phyloP scores from a whole-genome alignment of 2,329 filamentous ascomycete species.

The Colletotrichum liriopes region DNA sequence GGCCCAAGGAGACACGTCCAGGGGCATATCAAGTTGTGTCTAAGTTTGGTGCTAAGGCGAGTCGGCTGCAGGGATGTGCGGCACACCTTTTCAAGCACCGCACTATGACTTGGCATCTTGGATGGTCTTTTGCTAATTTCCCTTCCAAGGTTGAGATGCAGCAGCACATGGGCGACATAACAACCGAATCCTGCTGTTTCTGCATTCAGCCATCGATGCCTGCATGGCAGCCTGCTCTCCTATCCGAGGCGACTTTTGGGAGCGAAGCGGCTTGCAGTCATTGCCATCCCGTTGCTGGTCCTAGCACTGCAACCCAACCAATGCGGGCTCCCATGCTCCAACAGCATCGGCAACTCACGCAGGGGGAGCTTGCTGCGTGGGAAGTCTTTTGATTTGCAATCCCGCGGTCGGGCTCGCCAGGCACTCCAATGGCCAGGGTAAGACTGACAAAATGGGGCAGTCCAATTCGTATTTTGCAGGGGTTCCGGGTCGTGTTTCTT shows the following conservation, averaged over 20 bases:
- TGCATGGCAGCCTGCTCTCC: conserved; percentile 23
- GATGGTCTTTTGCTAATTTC: conserved; percentile 42
- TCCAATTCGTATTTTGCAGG: conserved; percentile 14
- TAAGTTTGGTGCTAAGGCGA: conserved; percentile 41
- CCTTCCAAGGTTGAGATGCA: conserved; percentile 42
- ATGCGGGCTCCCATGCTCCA: conserved; percentile 3
- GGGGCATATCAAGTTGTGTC: conserved; percentile 38
- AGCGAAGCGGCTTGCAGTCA: conserved; percentile 1
- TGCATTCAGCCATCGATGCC: conserved; percentile 17
- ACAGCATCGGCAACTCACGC: neutral
- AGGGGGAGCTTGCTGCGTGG: conserved; percentile 15
- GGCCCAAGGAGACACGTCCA: neutral
- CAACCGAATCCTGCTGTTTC: conserved; percentile 35
- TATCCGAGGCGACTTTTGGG: neutral
- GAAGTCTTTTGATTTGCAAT: conserved; percentile 33
- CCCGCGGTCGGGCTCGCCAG: conserved; percentile 25
- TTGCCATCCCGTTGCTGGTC: neutral
- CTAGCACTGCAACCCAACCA: neutral
- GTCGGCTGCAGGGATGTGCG: conserved; percentile 37
- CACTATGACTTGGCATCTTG: conserved; percentile 40
- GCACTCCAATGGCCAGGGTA: conserved; percentile 23
- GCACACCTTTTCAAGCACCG: conserved; percentile 39
- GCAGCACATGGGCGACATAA: conserved; percentile 37
- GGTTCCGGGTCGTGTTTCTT: conserved; percentile 13
- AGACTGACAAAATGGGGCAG: conserved; percentile 11